These are phyloP conservation scores for Aureobasidium sp. DNA, from an alignment of 2,329 filamentous ascomycete species.

Conservation along the genomic window DNA sequence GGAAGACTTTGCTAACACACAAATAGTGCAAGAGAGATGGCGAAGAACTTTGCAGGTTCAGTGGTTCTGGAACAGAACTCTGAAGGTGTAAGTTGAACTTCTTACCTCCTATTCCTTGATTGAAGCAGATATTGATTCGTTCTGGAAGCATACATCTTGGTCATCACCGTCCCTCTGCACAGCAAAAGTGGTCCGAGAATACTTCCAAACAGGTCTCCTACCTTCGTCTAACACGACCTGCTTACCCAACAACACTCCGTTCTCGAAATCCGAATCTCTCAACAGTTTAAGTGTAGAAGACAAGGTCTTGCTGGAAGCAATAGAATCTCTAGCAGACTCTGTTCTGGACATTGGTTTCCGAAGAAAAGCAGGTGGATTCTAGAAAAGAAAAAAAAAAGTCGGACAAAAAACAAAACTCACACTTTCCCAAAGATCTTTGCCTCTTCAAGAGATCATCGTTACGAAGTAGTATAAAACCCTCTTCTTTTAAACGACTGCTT, in stretches of 20 bases:
- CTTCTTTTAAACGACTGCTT: too few relatives aligned
- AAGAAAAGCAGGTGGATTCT: neutral
- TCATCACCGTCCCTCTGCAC: slow-evolving; percentile 26
- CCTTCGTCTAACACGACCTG: slow-evolving; percentile 32
- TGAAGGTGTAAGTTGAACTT: neutral
- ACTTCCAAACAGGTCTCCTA: slow-evolving; percentile 37
- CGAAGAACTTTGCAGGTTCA: slow-evolving; percentile 36
- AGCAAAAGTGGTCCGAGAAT: slow-evolving; percentile 30
- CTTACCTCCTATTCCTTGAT: neutral
- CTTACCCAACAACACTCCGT: slow-evolving; percentile 23
- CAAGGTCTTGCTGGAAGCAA: neutral
- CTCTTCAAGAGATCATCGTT: too few relatives aligned
- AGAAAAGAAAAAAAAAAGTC: neutral
- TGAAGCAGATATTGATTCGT: neutral
- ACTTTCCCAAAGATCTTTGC: too few relatives aligned
- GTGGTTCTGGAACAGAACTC: slow-evolving; percentile 39
- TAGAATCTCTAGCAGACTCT: neutral
- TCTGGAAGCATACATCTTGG: neutral
- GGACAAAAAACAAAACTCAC: too few relatives aligned
- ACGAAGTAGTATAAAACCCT: too few relatives aligned
- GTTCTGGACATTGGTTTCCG: neutral
- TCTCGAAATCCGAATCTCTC: neutral
- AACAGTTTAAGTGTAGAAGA: neutral
- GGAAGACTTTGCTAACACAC: neutral
- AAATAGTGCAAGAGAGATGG: slow-evolving; percentile 37